Evolutionary conservation across 1,284 basidiomycete species (phyloP).

Genomic region (Mycosarcoma maydis): DNA sequence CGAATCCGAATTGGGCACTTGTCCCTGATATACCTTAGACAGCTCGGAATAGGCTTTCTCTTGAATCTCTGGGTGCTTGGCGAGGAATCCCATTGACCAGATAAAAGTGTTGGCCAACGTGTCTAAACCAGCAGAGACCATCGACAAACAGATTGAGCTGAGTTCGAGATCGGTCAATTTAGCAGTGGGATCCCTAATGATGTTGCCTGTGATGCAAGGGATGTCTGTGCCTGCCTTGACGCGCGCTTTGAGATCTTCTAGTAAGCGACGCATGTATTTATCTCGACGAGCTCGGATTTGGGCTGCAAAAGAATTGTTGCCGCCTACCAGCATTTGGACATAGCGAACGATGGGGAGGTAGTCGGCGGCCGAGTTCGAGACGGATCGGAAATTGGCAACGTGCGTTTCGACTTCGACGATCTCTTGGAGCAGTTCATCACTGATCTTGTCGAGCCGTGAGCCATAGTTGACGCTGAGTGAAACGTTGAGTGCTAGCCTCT

Average conservation of each 20-base stretch:
- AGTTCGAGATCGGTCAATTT: constrained; percentile 40
- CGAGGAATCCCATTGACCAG: constrained; percentile 43
- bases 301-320: constrained; percentile 17
- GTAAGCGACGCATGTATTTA: constrained; percentile 39
- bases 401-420: constrained; percentile 50
- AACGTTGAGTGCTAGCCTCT: constrained; percentile 38
- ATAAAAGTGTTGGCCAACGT: constrained; percentile 49
- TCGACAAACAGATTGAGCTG: constrained; percentile 40
- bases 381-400: constrained; percentile 46
- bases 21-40: constrained; percentile 37
- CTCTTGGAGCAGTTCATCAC: constrained; percentile 33
- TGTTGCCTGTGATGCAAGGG: constrained; percentile 46
- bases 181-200: constrained; percentile 41
- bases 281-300: constrained; percentile 27
- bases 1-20: constrained; percentile 18
- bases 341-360: constrained; percentile 40
- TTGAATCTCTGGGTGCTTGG: constrained; percentile 41
- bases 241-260: constrained; percentile 33
- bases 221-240: constrained; percentile 30
- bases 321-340: constrained; percentile 15
- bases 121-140: constrained; percentile 47
- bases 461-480: constrained; percentile 47
- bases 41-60: constrained; percentile 37
- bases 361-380: constrained; percentile 30
- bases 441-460: constrained; percentile 30